phyloP scores from a whole-genome alignment of 164 flowering plant species.

The Berberis vulgaris region DNA sequence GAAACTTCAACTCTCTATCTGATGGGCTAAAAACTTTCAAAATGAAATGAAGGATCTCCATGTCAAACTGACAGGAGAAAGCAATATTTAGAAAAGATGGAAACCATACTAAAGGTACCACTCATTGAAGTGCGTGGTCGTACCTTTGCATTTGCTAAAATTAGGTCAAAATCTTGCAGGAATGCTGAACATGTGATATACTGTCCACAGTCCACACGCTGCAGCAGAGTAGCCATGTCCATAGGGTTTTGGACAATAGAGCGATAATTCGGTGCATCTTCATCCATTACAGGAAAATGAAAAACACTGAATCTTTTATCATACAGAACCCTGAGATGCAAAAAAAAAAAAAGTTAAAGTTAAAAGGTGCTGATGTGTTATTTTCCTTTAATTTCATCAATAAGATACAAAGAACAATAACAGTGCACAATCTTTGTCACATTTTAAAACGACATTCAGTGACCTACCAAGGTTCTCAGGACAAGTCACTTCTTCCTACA shows the following conservation, averaged over 20 bases:
- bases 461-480: too few relatives aligned
- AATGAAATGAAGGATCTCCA: background rate
- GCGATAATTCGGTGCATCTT: slow-evolving; percentile 96
- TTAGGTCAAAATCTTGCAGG: slow-evolving; percentile 80
- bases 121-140: background rate
- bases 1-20: too few relatives aligned
- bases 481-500: too few relatives aligned
- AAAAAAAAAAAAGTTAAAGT: slow-evolving; percentile 1
- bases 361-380: background rate
- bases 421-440: background rate
- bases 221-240: slow-evolving; percentile 88
- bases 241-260: slow-evolving; percentile 85
- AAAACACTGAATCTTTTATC: slow-evolving; percentile 88
- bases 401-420: too few relatives aligned
- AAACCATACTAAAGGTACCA: background rate
- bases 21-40: background rate
- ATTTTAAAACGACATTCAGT: background rate
- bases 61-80: background rate
- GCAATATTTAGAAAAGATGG: background rate
- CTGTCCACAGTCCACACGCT: slow-evolving; percentile 85
- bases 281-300: slow-evolving; percentile 94
- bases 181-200: slow-evolving; percentile 74
- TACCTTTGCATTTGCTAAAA: slow-evolving; percentile 89
- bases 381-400: too few relatives aligned
- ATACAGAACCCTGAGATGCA: slow-evolving; percentile 67